Conservation (phyloP, 2,329 filamentous ascomycete genomes). For the Penicillium sp. region DNA sequence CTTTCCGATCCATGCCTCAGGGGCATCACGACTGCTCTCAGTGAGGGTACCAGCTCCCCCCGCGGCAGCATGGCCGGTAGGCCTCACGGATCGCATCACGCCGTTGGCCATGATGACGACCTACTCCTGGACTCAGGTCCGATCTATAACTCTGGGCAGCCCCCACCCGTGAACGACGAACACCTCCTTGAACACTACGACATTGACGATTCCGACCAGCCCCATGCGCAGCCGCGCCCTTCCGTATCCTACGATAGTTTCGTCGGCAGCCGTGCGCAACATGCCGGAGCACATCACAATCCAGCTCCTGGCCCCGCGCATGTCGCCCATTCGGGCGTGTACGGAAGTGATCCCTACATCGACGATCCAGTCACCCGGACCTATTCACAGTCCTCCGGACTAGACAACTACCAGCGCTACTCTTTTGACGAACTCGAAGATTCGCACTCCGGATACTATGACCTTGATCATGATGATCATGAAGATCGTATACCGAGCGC, state of each 20-base stretch:
- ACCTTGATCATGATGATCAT: conserved; percentile 60
- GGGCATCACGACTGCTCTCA: conserved; percentile 26
- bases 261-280: conserved; percentile 65
- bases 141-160: conserved; percentile 71
- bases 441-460: conserved; percentile 75
- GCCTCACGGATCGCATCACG: conserved; percentile 52
- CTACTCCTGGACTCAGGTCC: conserved; percentile 43
- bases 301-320: conserved; percentile 41
- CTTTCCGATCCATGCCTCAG: conserved; percentile 40
- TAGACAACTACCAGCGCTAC: conserved; percentile 89
- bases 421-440: conserved; percentile 84
- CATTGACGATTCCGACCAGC: conserved; percentile 64
- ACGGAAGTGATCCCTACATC: conserved; percentile 40
- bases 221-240: conserved; percentile 62
- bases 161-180: conserved; percentile 77
- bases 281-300: conserved; percentile 43
- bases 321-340: conserved; percentile 32
- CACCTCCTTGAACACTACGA: conserved; percentile 74
- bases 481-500: conserved; percentile 57
- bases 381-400: conserved; percentile 74
- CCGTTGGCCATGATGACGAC: conserved; percentile 45
- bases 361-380: conserved; percentile 42
- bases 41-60: conserved; percentile 37
- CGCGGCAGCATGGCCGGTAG: conserved; percentile 51
- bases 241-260: conserved; percentile 96